These are phyloP conservation scores for Dothideomycetes sp. DNA, from an alignment of 2,329 filamentous ascomycete genomes.

Conservation along the genomic window DNA sequence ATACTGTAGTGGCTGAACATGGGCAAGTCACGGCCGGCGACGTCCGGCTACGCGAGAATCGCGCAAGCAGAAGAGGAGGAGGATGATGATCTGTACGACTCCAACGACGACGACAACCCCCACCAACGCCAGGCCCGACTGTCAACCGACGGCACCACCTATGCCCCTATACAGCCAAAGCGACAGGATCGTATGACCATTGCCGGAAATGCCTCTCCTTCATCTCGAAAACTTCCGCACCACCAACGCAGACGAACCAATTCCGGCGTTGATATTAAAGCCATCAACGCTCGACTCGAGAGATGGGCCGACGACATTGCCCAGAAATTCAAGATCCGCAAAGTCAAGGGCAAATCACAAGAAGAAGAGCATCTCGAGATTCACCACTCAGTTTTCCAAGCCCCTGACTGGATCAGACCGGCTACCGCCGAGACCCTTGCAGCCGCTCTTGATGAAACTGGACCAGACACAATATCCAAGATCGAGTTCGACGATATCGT, in stretches of 20 bases:
- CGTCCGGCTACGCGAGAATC: conserved; percentile 43
- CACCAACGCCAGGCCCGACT: conserved; percentile 26
- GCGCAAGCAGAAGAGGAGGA: conserved; percentile 44
- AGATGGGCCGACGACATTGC: conserved; percentile 98
- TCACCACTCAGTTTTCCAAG: conserved; percentile 92
- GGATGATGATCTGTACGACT: conserved; percentile 30
- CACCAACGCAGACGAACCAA: conserved; percentile 56
- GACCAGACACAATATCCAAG: conserved; percentile 57
- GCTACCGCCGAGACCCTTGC: conserved; percentile 67
- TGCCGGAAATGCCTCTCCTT: conserved; percentile 25
- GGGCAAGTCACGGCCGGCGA: conserved; percentile 29
- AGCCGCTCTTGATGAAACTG: conserved; percentile 33
- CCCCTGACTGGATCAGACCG: conserved; percentile 78
- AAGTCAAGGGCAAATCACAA: conserved; percentile 60
- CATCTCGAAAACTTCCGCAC: conserved; percentile 21
- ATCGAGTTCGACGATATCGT: conserved; percentile 80
- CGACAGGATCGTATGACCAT: conserved; percentile 37
- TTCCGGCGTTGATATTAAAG: conserved; percentile 92
- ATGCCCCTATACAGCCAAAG: conserved; percentile 40
- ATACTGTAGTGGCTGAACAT: conserved; percentile 1
- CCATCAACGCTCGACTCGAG: conserved; percentile 91
- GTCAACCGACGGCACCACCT: conserved; percentile 27
- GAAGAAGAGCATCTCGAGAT: conserved; percentile 90
- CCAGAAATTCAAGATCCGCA: conserved; percentile 84
- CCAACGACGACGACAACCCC: conserved; percentile 29